Percentiles rank a stretch among this genome's conserved stretches.
phyloP scores from a whole-genome alignment of 108 stramenopile species.

The Cyclotella choctawhatcheeana region DNA sequence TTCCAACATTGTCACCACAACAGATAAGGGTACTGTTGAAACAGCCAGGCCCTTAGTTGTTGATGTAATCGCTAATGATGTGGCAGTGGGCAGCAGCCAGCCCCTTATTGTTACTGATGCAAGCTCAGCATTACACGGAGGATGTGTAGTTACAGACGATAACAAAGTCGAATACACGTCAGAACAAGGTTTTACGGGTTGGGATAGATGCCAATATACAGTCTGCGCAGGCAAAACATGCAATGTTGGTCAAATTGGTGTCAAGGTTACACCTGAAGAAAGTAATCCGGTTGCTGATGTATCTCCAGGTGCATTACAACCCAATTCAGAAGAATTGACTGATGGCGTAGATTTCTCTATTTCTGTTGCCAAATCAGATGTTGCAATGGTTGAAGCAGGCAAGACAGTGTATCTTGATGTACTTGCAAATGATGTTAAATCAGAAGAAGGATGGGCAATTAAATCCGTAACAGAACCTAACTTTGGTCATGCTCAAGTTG shows the following conservation, averaged over 20 bases:
- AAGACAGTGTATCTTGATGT: slow-evolving; percentile 8
- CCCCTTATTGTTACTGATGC: slow-evolving; percentile 14
- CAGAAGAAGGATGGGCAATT: slow-evolving; percentile 3
- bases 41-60: slow-evolving; percentile 7
- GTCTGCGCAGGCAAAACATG: slow-evolving; percentile 21
- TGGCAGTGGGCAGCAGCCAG: not conserved
- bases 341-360: not conserved
- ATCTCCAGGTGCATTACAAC: not conserved
- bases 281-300: not conserved
- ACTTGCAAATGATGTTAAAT: slow-evolving; percentile 20
- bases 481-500: slow-evolving; percentile 21
- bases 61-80: slow-evolving; percentile 27
- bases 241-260: slow-evolving; percentile 20
- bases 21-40: slow-evolving; percentile 12
- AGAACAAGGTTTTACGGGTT: slow-evolving; percentile 18
- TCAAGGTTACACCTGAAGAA: slow-evolving; percentile 11
- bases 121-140: slow-evolving; percentile 15
- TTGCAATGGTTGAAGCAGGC: slow-evolving; percentile 5
- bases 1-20: not conserved
- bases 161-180: slow-evolving; percentile 26
- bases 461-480: slow-evolving; percentile 15
- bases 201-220: slow-evolving; percentile 27
- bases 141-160: slow-evolving; percentile 13
- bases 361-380: slow-evolving; percentile 9
- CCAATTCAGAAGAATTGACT: not conserved